Percentiles rank a stretch among this genome's conserved stretches.
Evolutionary conservation across 2,329 filamentous ascomycete genomes (phyloP).

Genomic region (Aspergillus udagawae): DNA sequence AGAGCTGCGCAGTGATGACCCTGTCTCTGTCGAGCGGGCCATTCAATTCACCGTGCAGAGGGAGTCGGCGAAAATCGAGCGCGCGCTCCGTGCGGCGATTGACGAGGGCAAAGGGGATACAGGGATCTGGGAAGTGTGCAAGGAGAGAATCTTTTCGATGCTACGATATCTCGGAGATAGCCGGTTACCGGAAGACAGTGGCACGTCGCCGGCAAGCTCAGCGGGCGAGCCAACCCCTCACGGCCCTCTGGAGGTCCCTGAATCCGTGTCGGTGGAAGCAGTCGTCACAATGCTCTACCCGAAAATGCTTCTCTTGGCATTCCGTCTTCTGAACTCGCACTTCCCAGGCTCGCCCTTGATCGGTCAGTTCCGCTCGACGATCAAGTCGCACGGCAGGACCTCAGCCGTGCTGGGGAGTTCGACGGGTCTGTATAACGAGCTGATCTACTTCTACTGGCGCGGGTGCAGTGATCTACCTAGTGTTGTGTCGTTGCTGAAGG

Average conservation of each 20-base stretch:
- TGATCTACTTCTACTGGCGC: slow-evolving; percentile 42
- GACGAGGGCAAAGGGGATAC: slow-evolving; percentile 28
- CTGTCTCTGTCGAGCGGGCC: slow-evolving; percentile 18
- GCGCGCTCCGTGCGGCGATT: slow-evolving; percentile 25
- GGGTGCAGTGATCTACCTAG: slow-evolving; percentile 38
- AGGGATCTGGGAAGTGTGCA: slow-evolving; percentile 38
- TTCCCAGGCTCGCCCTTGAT: slow-evolving; percentile 40
- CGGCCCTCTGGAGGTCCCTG: slow-evolving; percentile 28
- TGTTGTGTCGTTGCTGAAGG: slow-evolving; percentile 36
- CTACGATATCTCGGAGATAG: slow-evolving; percentile 21
- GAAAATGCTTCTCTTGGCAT: slow-evolving; percentile 36
- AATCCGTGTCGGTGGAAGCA: slow-evolving; percentile 24
- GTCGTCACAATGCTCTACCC: slow-evolving; percentile 40
- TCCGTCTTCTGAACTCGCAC: slow-evolving; percentile 37
- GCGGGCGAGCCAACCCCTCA: not conserved
- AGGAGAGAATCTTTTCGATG: slow-evolving; percentile 38
- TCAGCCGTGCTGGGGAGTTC: slow-evolving; percentile 43
- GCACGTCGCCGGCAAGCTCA: not conserved
- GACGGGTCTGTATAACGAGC: slow-evolving; percentile 41
- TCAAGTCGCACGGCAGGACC: slow-evolving; percentile 38
- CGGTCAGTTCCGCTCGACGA: slow-evolving; percentile 37
- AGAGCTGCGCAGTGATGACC: slow-evolving; percentile 7
- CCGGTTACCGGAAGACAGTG: not conserved
- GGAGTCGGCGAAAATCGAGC: slow-evolving; percentile 30
- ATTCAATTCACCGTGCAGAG: slow-evolving; percentile 25